Percentiles rank a stretch among this genome's conserved stretches.
phyloP scores from a whole-genome alignment of 164 flowering plant genomes.

The Vitis amurensis region DNA sequence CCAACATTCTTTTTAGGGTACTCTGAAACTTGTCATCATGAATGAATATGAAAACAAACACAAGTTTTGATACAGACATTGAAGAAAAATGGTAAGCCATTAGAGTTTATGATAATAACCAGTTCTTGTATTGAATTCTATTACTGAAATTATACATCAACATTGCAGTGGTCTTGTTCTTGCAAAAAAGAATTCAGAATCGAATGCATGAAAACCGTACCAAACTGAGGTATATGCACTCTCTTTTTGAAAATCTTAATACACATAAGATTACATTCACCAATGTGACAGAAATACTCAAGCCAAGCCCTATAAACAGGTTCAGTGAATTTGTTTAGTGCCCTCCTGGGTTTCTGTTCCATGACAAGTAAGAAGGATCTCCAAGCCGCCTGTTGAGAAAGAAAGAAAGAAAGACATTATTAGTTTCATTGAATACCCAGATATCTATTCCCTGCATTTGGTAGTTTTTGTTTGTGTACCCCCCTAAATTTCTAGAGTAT shows the following conservation, averaged over 20 bases:
- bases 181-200: neutral
- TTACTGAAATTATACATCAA: conserved; percentile 6
- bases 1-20: conserved; percentile 73
- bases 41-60: neutral
- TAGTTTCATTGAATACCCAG: too few species aligned
- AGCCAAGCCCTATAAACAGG: neutral
- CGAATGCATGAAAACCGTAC: neutral
- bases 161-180: neutral
- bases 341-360: conserved; percentile 78
- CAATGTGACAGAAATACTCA: neutral
- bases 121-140: neutral
- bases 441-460: too few species aligned
- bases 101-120: neutral
- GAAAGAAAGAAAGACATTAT: neutral
- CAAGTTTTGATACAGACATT: neutral
- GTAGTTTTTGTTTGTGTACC: too few species aligned
- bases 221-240: neutral
- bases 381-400: conserved; percentile 66
- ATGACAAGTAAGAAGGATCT: conserved; percentile 76
- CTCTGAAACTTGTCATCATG: conserved; percentile 20
- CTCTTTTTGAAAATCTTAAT: conserved; percentile 3
- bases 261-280: conserved; percentile 24
- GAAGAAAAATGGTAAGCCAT: neutral
- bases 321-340: conserved; percentile 20
- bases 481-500: too few species aligned